These are phyloP conservation scores for Mallotus repandus DNA, from an alignment of 441 rosid genomes.

Conservation along the genomic window DNA sequence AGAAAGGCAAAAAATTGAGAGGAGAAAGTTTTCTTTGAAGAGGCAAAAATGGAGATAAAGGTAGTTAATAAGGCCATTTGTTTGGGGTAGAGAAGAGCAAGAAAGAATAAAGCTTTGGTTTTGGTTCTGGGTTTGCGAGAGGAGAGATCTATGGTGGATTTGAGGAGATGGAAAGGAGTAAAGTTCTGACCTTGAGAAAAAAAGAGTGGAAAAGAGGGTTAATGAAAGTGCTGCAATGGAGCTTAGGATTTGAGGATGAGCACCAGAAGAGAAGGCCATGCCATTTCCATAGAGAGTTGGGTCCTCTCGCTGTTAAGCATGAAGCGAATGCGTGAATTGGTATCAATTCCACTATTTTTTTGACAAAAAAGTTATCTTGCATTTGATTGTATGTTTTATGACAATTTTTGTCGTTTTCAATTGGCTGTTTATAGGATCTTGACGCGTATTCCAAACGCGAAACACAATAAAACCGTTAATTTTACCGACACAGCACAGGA, in stretches of 20 bases:
- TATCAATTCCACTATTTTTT: not conserved
- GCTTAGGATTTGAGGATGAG: constrained; percentile 27
- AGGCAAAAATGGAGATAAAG: constrained; percentile 61
- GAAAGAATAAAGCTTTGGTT: constrained; percentile 23
- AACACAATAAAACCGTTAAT: not conserved
- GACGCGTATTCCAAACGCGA: constrained; percentile 10
- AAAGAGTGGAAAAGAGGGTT: constrained; percentile 42
- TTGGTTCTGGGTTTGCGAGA: constrained; percentile 20
- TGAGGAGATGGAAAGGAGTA: constrained; percentile 13
- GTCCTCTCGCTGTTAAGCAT: not conserved
- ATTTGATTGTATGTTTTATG: not conserved
- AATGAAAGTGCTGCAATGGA: constrained; percentile 35
- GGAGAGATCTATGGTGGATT: constrained; percentile 41
- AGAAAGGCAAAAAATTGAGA: constrained; percentile 58
- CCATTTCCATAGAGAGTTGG: constrained; percentile 51
- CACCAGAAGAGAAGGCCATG: constrained; percentile 37
- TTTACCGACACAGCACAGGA: too few species aligned
- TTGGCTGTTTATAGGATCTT: not conserved
- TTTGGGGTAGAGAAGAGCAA: constrained; percentile 38
- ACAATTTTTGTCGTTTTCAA: not conserved
- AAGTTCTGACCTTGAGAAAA: constrained; percentile 32
- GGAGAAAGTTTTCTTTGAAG: constrained; percentile 39
- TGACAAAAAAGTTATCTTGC: constrained; percentile 7
- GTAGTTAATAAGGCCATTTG: constrained; percentile 58
- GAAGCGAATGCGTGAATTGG: not conserved